phyloP scores from a whole-genome alignment of 1,284 basidiomycete genomes.

The Uromyces viciae-fabae region DNA sequence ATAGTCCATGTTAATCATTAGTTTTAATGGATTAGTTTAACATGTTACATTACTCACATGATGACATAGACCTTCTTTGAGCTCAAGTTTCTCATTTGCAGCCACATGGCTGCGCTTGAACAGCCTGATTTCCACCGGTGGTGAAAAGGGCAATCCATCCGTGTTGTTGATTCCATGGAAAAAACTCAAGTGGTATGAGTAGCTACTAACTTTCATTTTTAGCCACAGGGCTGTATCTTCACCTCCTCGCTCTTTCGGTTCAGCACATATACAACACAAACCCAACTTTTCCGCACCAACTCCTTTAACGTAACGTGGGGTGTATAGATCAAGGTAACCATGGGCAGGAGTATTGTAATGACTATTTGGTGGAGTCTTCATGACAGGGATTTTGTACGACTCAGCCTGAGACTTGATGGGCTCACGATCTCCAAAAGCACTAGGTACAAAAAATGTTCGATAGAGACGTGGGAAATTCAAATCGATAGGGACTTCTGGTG shows the following conservation, averaged over 20 bases:
- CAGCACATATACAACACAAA: conserved; percentile 71
- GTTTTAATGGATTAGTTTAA: background rate
- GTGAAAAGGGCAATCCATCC: conserved; percentile 68
- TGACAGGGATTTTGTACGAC: conserved; percentile 13
- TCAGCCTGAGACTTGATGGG: conserved; percentile 32
- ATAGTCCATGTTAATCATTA: background rate
- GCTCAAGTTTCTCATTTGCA: conserved; percentile 63
- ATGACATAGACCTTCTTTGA: conserved; percentile 71
- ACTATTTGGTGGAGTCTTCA: conserved; percentile 26
- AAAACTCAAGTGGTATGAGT: conserved; percentile 52
- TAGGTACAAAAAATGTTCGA: conserved; percentile 42
- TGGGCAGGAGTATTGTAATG: conserved; percentile 42
- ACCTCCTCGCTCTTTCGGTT: conserved; percentile 64
- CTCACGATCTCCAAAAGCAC: conserved; percentile 43
- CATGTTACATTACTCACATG: conserved; percentile 51
- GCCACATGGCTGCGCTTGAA: conserved; percentile 56
- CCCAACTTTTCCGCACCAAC: conserved; percentile 67
- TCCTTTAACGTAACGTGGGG: conserved; percentile 71
- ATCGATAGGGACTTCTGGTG: conserved; percentile 42
- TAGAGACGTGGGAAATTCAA: conserved; percentile 34
- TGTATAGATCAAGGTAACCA: conserved; percentile 64
- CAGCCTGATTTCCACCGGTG: conserved; percentile 65
- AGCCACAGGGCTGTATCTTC: conserved; percentile 66
- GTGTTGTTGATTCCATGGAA: conserved; percentile 48
- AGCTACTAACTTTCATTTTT: conserved; percentile 72